A percentile compares a stretch with the other conserved stretches of the same genome.
Conservation (phyloP, 2,329 filamentous ascomycete species). For the Diaporthe sp. region DNA sequence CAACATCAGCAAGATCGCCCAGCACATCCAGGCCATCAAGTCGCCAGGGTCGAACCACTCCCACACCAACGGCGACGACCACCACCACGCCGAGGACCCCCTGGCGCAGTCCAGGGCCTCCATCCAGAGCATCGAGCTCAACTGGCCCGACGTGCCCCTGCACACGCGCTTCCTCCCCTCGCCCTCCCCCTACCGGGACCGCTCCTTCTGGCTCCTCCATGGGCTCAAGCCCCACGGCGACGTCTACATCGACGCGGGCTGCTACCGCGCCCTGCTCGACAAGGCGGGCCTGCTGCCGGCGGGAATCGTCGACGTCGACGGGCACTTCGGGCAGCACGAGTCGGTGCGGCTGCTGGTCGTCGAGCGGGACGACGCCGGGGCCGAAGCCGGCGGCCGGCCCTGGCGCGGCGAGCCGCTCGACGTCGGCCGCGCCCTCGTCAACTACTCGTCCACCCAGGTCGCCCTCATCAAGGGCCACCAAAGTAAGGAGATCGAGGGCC, state of each 20-base stretch:
- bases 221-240: constrained; percentile 92
- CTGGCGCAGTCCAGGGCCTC: constrained; percentile 60
- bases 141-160: constrained; percentile 70
- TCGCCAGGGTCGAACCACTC: constrained; percentile 49
- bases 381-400: constrained; percentile 56
- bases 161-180: constrained; percentile 96
- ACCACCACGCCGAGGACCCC: constrained; percentile 49
- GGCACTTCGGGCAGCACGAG: constrained; percentile 92
- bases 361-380: constrained; percentile 63
- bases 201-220: constrained; percentile 97
- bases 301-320: constrained; percentile 91
- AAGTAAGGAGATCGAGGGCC: constrained; percentile 83
- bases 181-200: constrained; percentile 86
- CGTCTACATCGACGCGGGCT: constrained; percentile 93
- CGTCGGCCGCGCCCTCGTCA: constrained; percentile 90
- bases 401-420: constrained; percentile 73
- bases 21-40: constrained; percentile 78
- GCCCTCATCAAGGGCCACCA: constrained; percentile 85
- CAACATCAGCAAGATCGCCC: constrained; percentile 90
- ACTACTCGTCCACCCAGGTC: constrained; percentile 92
- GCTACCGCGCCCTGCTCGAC: constrained; percentile 81
- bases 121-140: constrained; percentile 51
- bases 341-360: constrained; percentile 89
- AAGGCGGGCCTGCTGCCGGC: constrained; percentile 92
- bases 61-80: constrained; percentile 48